Evolutionary conservation across 352 stramenopile species (phyloP), one percentile per base, ranked within the genome.

Genomic region (Pythium brachiatum): DNA sequence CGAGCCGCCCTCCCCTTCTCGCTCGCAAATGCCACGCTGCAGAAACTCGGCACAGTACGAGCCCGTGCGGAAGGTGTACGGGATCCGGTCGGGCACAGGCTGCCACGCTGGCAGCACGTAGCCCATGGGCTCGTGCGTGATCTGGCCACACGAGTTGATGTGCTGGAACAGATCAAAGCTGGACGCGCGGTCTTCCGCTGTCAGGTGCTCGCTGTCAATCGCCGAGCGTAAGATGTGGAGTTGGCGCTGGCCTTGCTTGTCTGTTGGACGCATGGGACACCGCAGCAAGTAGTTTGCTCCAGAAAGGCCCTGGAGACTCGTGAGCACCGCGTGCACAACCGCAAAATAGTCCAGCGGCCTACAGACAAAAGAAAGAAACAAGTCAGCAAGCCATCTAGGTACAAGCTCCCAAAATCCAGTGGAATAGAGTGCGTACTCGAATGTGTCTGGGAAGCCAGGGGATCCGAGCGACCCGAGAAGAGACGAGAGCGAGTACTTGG

Each of bases 31-130:
- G 2, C 69, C 76, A 13, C 78, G 61, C 27, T 77, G 43, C 16
- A 89, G 74, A 46, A 88, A 90, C 7, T 72, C 55, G 6, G 56
- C 12, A 29, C 83, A 92, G 61, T 84, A 85, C 34, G 66, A 81
- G 15, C 73, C 77, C 1, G 78, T 86, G 16, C 70, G 72, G 36
- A 70, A 89, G 6, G 75, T 88, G 64, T 88, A 90, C 27, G 81
- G 79, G 21, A 80, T 78, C 11, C 76, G 74, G 26, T 80, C 53
- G 0, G 48, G 51, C 12, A 83, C 62, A 59, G 76, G 78, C 55
- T 55, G 60, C 65, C 83, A 92, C 16, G 60, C 62, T 12, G 80
- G 82, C 21, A 83, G 36, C 21, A 78, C 60, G 21, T 64, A 71
- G 31, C 69, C 57, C 21, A 64, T 23, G 2, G 54, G 32, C 0